These are phyloP conservation scores for Bisporella sp. DNA, from an alignment of 2,329 filamentous ascomycete species.

Conservation along the genomic window DNA sequence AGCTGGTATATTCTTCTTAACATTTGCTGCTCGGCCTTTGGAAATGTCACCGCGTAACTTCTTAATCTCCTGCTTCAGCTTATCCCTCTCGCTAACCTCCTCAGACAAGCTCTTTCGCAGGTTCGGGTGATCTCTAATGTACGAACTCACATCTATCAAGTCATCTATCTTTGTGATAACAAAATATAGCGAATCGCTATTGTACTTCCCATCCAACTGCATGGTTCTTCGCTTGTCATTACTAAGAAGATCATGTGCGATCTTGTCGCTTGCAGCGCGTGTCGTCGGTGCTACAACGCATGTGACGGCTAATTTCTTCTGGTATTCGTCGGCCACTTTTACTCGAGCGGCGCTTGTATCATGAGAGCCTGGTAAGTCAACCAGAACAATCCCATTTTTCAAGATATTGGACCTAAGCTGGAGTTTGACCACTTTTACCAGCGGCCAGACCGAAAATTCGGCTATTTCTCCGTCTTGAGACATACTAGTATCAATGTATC, in stretches of 20 bases:
- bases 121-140: no score
- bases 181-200: neutral
- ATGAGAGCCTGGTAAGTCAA: slow-evolving; percentile 16
- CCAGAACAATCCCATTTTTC: slow-evolving; percentile 11
- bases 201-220: neutral
- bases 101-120: no score
- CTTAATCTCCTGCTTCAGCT: no score
- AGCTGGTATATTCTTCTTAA: no score
- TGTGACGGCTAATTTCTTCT: slow-evolving; percentile 12
- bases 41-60: no score
- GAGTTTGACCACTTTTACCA: slow-evolving; percentile 13
- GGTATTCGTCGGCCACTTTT: slow-evolving; percentile 8
- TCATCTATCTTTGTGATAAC: neutral
- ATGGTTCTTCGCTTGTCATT: neutral
- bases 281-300: neutral
- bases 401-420: slow-evolving; percentile 8
- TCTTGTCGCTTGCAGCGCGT: neutral
- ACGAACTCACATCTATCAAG: no score
- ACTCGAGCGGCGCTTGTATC: slow-evolving; percentile 16
- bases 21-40: no score
- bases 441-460: slow-evolving; percentile 9
- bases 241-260: neutral
- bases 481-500: slow-evolving; percentile 7
- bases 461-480: neutral
- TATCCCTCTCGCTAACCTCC: no score